Conservation (phyloP, 2,329 filamentous ascomycete species). For the Trichophyton equinum region DNA sequence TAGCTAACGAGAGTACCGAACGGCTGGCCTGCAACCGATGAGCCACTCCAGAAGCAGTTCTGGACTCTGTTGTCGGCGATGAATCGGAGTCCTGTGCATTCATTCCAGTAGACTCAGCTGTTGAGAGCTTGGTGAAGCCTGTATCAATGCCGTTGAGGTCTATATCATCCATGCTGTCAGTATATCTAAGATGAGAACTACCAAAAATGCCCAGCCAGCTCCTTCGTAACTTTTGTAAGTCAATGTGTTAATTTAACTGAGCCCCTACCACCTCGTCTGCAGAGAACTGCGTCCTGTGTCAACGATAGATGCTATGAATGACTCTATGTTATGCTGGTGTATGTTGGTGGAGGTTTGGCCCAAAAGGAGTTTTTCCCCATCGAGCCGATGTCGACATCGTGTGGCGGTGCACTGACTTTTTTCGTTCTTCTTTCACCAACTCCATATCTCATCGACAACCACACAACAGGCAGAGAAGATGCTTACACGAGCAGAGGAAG, state of each 20-base stretch:
- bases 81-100: neutral
- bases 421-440: neutral
- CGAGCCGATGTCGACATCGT: slow-evolving; percentile 1
- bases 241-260: neutral
- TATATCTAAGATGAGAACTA: neutral
- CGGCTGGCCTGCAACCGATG: slow-evolving; percentile 32
- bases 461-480: neutral
- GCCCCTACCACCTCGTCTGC: neutral
- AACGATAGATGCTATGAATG: neutral
- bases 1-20: slow-evolving; percentile 57
- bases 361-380: neutral
- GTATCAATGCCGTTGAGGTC: neutral
- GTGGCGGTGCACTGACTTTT: slow-evolving; percentile 1
- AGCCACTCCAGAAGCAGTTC: slow-evolving; percentile 19
- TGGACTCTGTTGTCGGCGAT: neutral
- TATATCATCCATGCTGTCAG: neutral
- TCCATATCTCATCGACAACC: neutral
- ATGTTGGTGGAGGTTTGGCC: neutral
- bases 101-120: neutral
- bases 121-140: neutral
- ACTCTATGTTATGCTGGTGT: neutral
- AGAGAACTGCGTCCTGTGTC: neutral
- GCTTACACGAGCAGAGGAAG: neutral
- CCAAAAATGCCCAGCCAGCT: neutral
- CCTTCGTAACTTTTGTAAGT: neutral